phyloP scores from a whole-genome alignment of 2,329 filamentous ascomycete species.

The Drechslerella coelobrocha region DNA sequence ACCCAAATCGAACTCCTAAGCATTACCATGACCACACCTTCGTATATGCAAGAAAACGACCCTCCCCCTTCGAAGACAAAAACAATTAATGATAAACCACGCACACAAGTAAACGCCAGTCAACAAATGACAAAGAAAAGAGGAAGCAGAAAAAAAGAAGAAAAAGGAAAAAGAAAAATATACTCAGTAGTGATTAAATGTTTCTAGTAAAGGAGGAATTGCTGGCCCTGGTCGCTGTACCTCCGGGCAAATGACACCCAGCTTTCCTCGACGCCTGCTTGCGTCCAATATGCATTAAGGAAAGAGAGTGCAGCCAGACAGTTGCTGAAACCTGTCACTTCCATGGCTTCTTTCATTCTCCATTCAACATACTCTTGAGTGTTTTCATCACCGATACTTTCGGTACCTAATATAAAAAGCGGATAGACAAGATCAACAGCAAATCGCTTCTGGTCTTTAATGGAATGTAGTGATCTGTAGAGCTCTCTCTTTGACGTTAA shows the following conservation, averaged over 20 bases:
- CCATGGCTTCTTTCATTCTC: slow-evolving; percentile 48
- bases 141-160: background rate
- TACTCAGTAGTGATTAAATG: background rate
- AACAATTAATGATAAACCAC: slow-evolving; percentile 9
- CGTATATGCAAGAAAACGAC: slow-evolving; percentile 24
- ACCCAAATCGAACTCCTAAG: slow-evolving; percentile 35
- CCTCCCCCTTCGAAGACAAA: slow-evolving; percentile 13
- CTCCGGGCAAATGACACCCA: slow-evolving; percentile 45
- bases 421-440: slow-evolving; percentile 44
- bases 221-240: slow-evolving; percentile 44
- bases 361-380: slow-evolving; percentile 44
- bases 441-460: slow-evolving; percentile 47
- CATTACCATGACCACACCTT: slow-evolving; percentile 26
- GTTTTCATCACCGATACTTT: slow-evolving; percentile 42
- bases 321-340: slow-evolving; percentile 47
- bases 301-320: slow-evolving; percentile 41
- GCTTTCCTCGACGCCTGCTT: slow-evolving; percentile 43
- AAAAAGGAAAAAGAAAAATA: too few species aligned
- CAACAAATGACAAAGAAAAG: slow-evolving; percentile 4
- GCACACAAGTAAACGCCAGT: slow-evolving; percentile 1
- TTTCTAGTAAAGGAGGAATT: slow-evolving; percentile 35
- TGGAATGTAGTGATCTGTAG: slow-evolving; percentile 39
- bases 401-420: slow-evolving; percentile 42
- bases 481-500: slow-evolving; percentile 37
- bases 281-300: slow-evolving; percentile 40